phyloP scores from a whole-genome alignment of 2,329 filamentous ascomycete species.

The Apiospora saccharicola region DNA sequence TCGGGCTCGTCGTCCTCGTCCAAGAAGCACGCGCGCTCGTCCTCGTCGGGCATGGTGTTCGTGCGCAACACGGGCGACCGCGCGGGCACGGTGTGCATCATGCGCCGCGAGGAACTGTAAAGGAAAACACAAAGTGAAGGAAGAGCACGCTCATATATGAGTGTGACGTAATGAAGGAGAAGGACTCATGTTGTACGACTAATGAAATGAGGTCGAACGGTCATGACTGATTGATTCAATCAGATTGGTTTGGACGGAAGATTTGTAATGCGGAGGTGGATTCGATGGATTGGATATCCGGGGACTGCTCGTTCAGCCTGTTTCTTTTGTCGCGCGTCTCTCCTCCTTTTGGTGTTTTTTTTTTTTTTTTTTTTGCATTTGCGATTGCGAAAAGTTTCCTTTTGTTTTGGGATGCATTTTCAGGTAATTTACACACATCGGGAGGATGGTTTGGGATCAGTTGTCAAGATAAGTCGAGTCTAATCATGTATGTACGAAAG shows the following conservation, averaged over 20 bases:
- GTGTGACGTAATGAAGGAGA: not conserved
- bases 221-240: slow-evolving; percentile 17
- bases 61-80: slow-evolving; percentile 21
- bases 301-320: slow-evolving; percentile 7
- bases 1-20: not conserved
- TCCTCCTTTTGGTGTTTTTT: slow-evolving; percentile 2
- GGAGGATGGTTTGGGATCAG: not conserved
- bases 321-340: not conserved
- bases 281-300: not conserved
- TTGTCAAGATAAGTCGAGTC: not conserved
- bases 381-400: slow-evolving; percentile 5
- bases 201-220: slow-evolving; percentile 7
- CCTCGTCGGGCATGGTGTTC: slow-evolving; percentile 24
- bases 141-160: not conserved
- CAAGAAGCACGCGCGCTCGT: slow-evolving; percentile 14
- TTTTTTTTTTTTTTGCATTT: slow-evolving; percentile 14
- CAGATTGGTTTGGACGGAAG: not conserved
- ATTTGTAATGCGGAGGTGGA: slow-evolving; percentile 1
- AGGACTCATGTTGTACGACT: slow-evolving; percentile 9
- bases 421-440: not conserved
- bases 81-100: slow-evolving; percentile 20
- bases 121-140: not conserved
- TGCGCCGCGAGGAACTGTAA: slow-evolving; percentile 17
- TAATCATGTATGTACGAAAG: slow-evolving; percentile 15
- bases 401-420: slow-evolving; percentile 9